A percentile compares a stretch with the other conserved stretches of the same genome.
phyloP scores from a whole-genome alignment of 148 eudicot genomes.

The Fagopyrum esculentum region DNA sequence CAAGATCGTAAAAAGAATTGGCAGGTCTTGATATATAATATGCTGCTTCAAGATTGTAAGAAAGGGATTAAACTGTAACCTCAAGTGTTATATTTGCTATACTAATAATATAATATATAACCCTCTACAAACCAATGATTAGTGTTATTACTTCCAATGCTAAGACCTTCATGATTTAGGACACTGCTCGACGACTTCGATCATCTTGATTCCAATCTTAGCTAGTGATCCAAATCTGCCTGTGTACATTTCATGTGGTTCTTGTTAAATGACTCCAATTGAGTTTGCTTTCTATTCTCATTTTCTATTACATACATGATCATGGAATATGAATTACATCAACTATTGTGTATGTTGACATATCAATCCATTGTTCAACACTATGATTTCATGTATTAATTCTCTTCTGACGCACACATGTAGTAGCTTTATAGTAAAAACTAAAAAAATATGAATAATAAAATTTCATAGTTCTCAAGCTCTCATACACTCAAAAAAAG shows the following conservation, averaged over 20 bases:
- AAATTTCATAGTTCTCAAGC: not conserved
- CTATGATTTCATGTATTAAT: conserved; percentile 7
- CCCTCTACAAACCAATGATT: conserved; percentile 1
- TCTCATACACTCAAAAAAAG: not conserved
- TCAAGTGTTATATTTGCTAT: conserved; percentile 7
- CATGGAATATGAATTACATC: not conserved
- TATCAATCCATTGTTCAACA: not conserved
- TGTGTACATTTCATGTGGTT: not conserved
- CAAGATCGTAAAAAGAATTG: not conserved
- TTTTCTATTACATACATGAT: conserved; percentile 2
- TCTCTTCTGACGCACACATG: not conserved
- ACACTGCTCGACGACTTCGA: not conserved
- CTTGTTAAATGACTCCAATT: not conserved
- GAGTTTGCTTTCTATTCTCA: not conserved
- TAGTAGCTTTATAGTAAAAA: not conserved
- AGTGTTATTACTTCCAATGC: not conserved
- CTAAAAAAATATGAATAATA: not conserved
- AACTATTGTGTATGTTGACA: not conserved
- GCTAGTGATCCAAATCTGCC: not conserved
- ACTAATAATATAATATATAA: conserved; percentile 8
- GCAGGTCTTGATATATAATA: not conserved
- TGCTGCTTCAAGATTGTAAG: not conserved
- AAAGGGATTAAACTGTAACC: conserved; percentile 3
- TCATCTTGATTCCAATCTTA: not conserved
- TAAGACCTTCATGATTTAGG: not conserved